Conservation (phyloP, 805 yeast genomes). For the Sungouiozyma ichnusensis region DNA sequence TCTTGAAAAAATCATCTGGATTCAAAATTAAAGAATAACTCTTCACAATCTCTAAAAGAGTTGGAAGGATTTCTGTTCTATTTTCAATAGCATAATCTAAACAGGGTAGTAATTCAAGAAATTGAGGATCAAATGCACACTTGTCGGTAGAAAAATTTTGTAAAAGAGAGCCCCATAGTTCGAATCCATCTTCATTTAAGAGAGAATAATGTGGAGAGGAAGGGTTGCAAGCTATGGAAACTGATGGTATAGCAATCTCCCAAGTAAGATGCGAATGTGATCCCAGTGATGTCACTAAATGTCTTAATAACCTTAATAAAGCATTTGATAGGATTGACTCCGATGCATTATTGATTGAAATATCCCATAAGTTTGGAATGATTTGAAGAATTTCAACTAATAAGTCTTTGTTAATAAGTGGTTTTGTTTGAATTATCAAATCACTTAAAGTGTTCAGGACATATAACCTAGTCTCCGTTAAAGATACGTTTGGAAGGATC, state of each 20-base stretch:
- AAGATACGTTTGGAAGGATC: constrained; percentile 39
- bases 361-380: constrained; percentile 76
- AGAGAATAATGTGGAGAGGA: constrained; percentile 44
- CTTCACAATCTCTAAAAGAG: constrained; percentile 49
- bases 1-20: constrained; percentile 29
- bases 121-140: constrained; percentile 25
- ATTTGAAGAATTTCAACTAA: constrained; percentile 40
- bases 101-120: constrained; percentile 40
- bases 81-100: constrained; percentile 49
- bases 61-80: constrained; percentile 65
- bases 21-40: constrained; percentile 46
- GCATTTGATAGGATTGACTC: constrained; percentile 39
- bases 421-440: constrained; percentile 53
- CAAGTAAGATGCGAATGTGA: constrained; percentile 39
- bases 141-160: constrained; percentile 44
- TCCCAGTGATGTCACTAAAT: constrained; percentile 47
- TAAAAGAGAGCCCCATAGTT: constrained; percentile 65
- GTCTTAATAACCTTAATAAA: constrained; percentile 45
- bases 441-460: constrained; percentile 58
- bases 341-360: constrained; percentile 29
- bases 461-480: constrained; percentile 69
- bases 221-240: constrained; percentile 52
- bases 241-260: constrained; percentile 53
- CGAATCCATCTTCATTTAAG: constrained; percentile 77
- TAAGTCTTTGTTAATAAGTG: constrained; percentile 43